These are phyloP conservation scores for Colletotrichum endophyticum DNA, from an alignment of 2,329 filamentous ascomycete species.

Conservation along the genomic window DNA sequence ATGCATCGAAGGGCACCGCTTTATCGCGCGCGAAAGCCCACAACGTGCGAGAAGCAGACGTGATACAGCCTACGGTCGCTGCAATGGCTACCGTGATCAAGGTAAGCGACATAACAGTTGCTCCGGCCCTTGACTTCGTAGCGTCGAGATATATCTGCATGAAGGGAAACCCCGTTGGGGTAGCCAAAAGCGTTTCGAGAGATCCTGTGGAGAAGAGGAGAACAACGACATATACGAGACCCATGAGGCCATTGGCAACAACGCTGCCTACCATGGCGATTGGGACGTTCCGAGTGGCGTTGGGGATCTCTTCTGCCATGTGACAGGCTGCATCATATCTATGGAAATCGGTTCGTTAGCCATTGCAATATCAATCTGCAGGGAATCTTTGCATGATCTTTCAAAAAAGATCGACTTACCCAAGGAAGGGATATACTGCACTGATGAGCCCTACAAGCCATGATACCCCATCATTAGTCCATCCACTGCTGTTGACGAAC, in stretches of 20 bases:
- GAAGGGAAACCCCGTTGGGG: conserved; percentile 46
- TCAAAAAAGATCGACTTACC: conserved; percentile 22
- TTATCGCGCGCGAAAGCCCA: conserved; percentile 44
- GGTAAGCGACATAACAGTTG: conserved; percentile 31
- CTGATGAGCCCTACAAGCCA: conserved; percentile 36
- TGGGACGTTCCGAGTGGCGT: conserved; percentile 34
- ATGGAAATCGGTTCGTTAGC: accelerated
- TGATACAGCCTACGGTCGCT: conserved; percentile 33
- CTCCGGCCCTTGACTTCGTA: conserved; percentile 26
- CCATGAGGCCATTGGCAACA: conserved; percentile 48
- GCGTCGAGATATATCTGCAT: conserved; percentile 42
- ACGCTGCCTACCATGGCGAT: conserved; percentile 37
- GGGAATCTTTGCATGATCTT: accelerated
- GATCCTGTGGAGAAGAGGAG: conserved; percentile 47
- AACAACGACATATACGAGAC: conserved; percentile 43
- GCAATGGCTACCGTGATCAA: conserved; percentile 29
- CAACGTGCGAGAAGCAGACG: conserved; percentile 38
- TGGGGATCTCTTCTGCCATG: conserved; percentile 36
- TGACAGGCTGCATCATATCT: conserved; percentile 38
- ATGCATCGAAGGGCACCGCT: conserved; percentile 36
- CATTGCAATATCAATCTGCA: background rate
- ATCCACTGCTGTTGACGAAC: conserved; percentile 34
- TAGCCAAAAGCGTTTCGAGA: conserved; percentile 39
- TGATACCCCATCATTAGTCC: conserved; percentile 31
- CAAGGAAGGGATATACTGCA: conserved; percentile 35